Evolutionary conservation across 495 filamentous ascomycete genomes (phyloP).

Genomic region (Neurospora terricola): DNA sequence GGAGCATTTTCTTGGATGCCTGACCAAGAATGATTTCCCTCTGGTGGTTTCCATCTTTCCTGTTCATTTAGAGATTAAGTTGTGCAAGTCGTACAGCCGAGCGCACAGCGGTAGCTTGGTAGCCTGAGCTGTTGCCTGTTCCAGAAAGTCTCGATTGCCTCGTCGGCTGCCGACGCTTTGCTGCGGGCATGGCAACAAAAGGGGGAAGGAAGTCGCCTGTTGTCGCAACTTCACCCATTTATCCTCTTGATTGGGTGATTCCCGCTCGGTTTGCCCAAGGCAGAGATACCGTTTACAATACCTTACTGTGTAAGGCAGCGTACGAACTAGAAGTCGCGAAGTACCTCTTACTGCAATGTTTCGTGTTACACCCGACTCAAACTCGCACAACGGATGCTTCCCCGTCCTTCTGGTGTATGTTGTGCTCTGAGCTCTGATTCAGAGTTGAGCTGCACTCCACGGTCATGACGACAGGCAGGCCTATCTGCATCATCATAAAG

Average conservation of each 20-base stretch:
- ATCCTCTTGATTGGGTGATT: not conserved
- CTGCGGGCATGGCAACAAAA: not conserved
- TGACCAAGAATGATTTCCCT: not conserved
- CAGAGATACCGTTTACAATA: not conserved
- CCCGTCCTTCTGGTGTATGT: not conserved
- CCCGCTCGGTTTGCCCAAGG: not conserved
- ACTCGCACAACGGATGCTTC: slow-evolving; percentile 3
- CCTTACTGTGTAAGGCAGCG: not conserved
- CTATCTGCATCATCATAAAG: not conserved
- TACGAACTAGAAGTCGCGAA: not conserved
- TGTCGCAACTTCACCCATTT: not conserved
- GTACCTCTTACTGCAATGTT: not conserved
- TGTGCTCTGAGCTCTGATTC: not conserved
- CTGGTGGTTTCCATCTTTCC: not conserved
- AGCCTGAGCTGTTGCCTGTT: not conserved
- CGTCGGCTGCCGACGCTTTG: not conserved
- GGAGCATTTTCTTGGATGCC: not conserved
- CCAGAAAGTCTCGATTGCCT: not conserved
- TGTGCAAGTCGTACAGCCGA: not conserved
- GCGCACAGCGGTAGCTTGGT: not conserved
- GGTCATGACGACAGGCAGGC: not conserved
- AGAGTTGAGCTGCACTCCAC: not conserved
- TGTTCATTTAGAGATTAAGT: not conserved
- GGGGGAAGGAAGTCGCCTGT: not conserved
- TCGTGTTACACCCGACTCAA: not conserved